These are phyloP conservation scores for Stentor coeruleus DNA, from an alignment of 73 alveolate species.

Conservation along the genomic window DNA sequence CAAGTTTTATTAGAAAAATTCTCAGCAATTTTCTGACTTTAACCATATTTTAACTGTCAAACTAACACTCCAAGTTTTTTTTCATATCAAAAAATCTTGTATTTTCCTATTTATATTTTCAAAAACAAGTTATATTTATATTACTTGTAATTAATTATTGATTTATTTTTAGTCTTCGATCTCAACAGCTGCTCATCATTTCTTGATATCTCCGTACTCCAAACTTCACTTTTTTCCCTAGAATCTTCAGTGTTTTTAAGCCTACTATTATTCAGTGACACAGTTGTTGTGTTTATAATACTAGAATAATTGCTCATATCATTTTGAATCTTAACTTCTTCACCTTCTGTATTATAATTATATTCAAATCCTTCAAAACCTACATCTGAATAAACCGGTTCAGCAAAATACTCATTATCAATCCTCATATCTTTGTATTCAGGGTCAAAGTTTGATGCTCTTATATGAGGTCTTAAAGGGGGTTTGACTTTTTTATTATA, in stretches of 20 bases:
- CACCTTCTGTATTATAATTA: neutral
- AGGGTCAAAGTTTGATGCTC: constrained; percentile 60
- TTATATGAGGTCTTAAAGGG: constrained; percentile 66
- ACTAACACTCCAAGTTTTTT: too few relatives aligned
- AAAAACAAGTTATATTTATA: too few relatives aligned
- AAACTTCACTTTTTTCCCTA: neutral
- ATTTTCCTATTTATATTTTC: too few relatives aligned
- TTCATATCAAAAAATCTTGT: too few relatives aligned
- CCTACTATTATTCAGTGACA: too few relatives aligned
- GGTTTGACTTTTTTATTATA: constrained; percentile 61
- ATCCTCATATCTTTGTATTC: constrained; percentile 34
- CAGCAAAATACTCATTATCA: constrained; percentile 1
- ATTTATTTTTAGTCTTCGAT: too few relatives aligned
- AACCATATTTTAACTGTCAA: too few relatives aligned
- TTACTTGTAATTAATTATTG: too few relatives aligned
- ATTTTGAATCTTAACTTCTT: neutral
- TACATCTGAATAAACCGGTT: neutral
- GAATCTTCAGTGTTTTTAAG: too few relatives aligned
- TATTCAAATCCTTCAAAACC: neutral
- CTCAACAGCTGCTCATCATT: neutral
- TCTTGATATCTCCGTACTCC: neutral
- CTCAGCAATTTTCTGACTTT: too few relatives aligned
- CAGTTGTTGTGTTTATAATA: too few relatives aligned
- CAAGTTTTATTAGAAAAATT: neutral
- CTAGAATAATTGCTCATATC: neutral